These are phyloP conservation scores for Fusarium paranaense DNA, from an alignment of 2,329 filamentous ascomycete genomes.

Conservation along the genomic window DNA sequence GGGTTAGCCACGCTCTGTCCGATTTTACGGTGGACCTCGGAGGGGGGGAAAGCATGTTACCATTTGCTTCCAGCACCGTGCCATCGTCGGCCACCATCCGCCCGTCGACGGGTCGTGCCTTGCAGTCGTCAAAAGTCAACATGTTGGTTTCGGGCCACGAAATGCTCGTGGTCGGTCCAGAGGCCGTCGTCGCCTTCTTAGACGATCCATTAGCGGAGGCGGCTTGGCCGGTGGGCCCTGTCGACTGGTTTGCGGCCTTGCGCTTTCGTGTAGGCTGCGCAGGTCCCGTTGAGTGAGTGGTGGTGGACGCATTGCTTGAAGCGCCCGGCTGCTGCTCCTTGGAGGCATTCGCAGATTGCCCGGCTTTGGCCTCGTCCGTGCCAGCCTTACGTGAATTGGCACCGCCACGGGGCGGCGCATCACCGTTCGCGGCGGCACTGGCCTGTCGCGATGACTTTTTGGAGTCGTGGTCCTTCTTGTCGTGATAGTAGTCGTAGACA, in stretches of 20 bases:
- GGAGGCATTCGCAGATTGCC: slow-evolving; percentile 49
- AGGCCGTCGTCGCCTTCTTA: slow-evolving; percentile 38
- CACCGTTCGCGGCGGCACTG: slow-evolving; percentile 53
- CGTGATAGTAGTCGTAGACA: slow-evolving; percentile 74
- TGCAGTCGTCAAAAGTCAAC: slow-evolving; percentile 84
- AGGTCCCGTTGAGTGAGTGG: slow-evolving; percentile 63
- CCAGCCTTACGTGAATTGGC: slow-evolving; percentile 57
- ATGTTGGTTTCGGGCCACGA: slow-evolving; percentile 79
- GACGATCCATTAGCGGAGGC: slow-evolving; percentile 38
- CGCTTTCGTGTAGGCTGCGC: slow-evolving; percentile 79
- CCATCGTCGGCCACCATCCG: slow-evolving; percentile 92
- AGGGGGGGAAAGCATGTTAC: slow-evolving; percentile 70
- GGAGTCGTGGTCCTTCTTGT: slow-evolving; percentile 65
- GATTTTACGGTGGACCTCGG: slow-evolving; percentile 36
- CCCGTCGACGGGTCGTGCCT: slow-evolving; percentile 77
- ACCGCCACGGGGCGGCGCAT: slow-evolving; percentile 48
- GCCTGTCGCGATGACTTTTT: slow-evolving; percentile 68
- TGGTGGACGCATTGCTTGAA: slow-evolving; percentile 44
- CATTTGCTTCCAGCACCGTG: slow-evolving; percentile 84
- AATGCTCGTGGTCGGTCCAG: slow-evolving; percentile 54
- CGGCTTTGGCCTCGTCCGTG: slow-evolving; percentile 54
- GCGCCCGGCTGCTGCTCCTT: slow-evolving; percentile 50
- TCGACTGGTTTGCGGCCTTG: slow-evolving; percentile 71
- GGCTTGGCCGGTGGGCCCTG: slow-evolving; percentile 38
- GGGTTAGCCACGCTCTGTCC: slow-evolving; percentile 47